Conservation (phyloP, 2,329 filamentous ascomycete genomes). For the Cryoendolithus antarcticus region DNA sequence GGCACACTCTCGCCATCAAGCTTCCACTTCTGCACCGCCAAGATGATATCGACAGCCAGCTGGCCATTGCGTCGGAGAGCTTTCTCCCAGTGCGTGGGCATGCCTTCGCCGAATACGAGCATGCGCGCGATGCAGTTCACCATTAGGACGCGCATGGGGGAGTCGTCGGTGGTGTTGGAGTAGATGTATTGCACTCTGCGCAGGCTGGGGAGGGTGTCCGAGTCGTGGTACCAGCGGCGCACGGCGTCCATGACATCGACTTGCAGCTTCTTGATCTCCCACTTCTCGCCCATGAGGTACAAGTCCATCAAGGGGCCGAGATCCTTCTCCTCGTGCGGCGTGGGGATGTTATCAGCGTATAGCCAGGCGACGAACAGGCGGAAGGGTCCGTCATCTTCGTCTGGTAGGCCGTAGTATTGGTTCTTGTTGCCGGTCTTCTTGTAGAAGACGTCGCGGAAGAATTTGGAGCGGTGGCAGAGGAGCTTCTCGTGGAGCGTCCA, state of each 20-base stretch:
- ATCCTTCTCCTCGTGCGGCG: slow-evolving; percentile 38
- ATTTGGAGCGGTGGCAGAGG: slow-evolving; percentile 41
- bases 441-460: slow-evolving; percentile 43
- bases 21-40: slow-evolving; percentile 42
- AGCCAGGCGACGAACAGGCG: slow-evolving; percentile 43
- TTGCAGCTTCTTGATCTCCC: slow-evolving; percentile 36
- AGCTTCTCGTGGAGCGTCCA: slow-evolving; percentile 46
- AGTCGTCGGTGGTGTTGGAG: slow-evolving; percentile 18
- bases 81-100: slow-evolving; percentile 43
- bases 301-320: slow-evolving; percentile 39
- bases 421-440: slow-evolving; percentile 22
- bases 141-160: slow-evolving; percentile 24
- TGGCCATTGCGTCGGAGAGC: slow-evolving; percentile 43
- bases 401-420: slow-evolving; percentile 35
- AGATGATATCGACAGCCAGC: slow-evolving; percentile 43
- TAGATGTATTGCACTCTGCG: slow-evolving; percentile 37
- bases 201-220: slow-evolving; percentile 39
- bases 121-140: slow-evolving; percentile 38
- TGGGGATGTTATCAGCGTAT: slow-evolving; percentile 36
- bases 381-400: slow-evolving; percentile 41
- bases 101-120: slow-evolving; percentile 37
- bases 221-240: slow-evolving; percentile 39
- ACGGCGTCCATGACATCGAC: slow-evolving; percentile 38
- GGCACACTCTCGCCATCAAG: slow-evolving; percentile 37
- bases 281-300: slow-evolving; percentile 43